phyloP scores from a whole-genome alignment of 257 asterid genomes.

The Anisodus tanguticus region DNA sequence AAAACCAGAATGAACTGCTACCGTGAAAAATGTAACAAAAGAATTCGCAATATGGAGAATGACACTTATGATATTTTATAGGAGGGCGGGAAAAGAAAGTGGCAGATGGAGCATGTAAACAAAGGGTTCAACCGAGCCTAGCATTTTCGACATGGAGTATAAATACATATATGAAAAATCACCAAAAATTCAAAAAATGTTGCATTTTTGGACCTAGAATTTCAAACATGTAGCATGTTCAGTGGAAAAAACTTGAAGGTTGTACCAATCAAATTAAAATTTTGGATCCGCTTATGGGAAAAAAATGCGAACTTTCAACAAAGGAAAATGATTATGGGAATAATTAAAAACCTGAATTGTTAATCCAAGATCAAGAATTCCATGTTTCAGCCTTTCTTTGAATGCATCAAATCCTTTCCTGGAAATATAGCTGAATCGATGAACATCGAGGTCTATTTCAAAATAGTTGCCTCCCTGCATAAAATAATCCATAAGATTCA shows the following conservation, averaged over 20 bases:
- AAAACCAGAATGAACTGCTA: not conserved
- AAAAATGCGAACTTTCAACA: not conserved
- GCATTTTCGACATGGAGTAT: too few relatives aligned
- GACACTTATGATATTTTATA: not conserved
- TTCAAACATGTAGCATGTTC: too few relatives aligned
- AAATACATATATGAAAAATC: too few relatives aligned
- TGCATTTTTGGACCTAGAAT: too few relatives aligned
- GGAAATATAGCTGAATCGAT: conserved; percentile 86
- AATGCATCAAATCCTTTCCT: conserved; percentile 84
- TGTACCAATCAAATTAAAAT: too few relatives aligned
- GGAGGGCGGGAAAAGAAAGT: not conserved
- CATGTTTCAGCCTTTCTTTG: conserved; percentile 71
- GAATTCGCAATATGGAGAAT: not conserved
- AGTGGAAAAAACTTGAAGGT: too few relatives aligned
- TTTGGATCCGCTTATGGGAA: not conserved
- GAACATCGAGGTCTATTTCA: conserved; percentile 94
- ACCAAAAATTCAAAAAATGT: too few relatives aligned
- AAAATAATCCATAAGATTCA: conserved; percentile 24
- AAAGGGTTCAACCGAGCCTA: too few relatives aligned
- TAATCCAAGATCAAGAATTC: conserved; percentile 81
- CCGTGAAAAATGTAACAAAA: not conserved
- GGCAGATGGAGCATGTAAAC: too few relatives aligned
- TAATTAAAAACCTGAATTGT: conserved; percentile 76
- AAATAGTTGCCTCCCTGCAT: conserved; percentile 77
- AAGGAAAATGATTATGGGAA: not conserved